Base-by-base conservation (phyloP, 2,329 filamentous ascomycete genomes). In the Raffaelea deltoideospora region DNA sequence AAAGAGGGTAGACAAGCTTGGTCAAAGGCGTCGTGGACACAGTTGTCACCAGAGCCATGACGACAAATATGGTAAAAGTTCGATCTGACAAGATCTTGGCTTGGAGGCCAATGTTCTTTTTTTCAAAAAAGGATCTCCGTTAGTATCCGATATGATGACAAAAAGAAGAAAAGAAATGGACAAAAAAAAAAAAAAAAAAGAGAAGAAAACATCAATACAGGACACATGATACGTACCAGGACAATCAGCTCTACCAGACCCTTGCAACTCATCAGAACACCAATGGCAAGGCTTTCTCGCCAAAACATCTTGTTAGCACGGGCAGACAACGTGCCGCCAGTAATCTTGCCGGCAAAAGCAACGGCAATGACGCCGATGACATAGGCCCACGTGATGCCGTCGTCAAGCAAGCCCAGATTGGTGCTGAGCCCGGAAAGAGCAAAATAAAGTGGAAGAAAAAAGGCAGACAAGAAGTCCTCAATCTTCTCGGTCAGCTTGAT, bases 241-340 rank as follows among this genome's bases (percentile, higher is more conserved):
- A 95, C 87, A 53, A 96, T 95, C 36, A 96, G 63, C 55, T 95
- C 87, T 1, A 95, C 87, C 10, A 96, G 65, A 49, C 88, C 88
- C 56, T 96, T 96, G 57, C 88, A 96, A 58, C 84, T 93, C 88
- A 96, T 96, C 48, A 95, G 59, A 14, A 79, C 75, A 13, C 88
- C 88, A 46, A 96, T 90, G 1, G 84, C 75, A 23, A 92, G 72
- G 39, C 81, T 87, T 54, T 96, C 88, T 41, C 87, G 72, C 88
- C 88, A 96, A 2, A 92, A 69, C 35, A 95, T 64, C 20, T 80
- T 85, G 48, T 75, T 83, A 3, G 74, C 51, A 26, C 75, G 72
- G 1, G 88, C 86, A 8, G 87, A 85, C 2, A 92, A 40, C 0
- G 84, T 77, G 15, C 84, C 86, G 30, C 87, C 88, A 11, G 78